Evolutionary conservation across 192 early-diverging fungal species (phyloP).

Genomic region (Rhizophagus sp.): DNA sequence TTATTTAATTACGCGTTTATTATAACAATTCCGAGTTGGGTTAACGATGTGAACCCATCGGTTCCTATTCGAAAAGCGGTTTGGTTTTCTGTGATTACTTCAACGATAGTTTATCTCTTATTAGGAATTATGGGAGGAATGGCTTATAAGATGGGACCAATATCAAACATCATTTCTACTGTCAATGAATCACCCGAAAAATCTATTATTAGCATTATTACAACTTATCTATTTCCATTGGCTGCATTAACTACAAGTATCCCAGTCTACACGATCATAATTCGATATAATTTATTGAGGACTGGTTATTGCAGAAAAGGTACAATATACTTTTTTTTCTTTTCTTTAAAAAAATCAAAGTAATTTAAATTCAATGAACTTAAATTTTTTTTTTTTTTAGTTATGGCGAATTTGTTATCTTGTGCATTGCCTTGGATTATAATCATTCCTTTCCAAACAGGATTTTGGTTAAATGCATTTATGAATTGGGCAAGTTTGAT

Average conservation of each 20-base stretch:
- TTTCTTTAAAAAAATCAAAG: neutral
- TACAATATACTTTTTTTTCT: constrained; percentile 17
- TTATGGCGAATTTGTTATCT: constrained; percentile 54
- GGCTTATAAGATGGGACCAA: constrained; percentile 43
- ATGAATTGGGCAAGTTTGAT: constrained; percentile 66
- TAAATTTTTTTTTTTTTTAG: constrained; percentile 16
- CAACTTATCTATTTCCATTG: constrained; percentile 56
- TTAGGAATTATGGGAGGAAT: constrained; percentile 53
- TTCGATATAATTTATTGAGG: constrained; percentile 58
- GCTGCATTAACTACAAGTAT: constrained; percentile 65
- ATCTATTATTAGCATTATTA: constrained; percentile 42
- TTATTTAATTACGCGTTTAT: constrained; percentile 74
- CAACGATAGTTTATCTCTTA: constrained; percentile 57
- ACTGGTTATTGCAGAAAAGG: constrained; percentile 47
- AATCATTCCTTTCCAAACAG: constrained; percentile 69
- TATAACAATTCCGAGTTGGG: constrained; percentile 66
- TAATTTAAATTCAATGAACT: neutral
- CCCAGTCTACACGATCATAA: constrained; percentile 70
- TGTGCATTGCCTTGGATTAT: constrained; percentile 62
- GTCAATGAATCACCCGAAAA: constrained; percentile 33
- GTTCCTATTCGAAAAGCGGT: constrained; percentile 64
- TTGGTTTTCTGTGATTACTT: constrained; percentile 49
- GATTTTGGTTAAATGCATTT: constrained; percentile 53
- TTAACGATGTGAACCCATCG: constrained; percentile 58
- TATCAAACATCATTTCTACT: constrained; percentile 46